Evolutionary conservation across 108 stramenopile genomes (phyloP).

Genomic region (Skeletonema potamos): DNA sequence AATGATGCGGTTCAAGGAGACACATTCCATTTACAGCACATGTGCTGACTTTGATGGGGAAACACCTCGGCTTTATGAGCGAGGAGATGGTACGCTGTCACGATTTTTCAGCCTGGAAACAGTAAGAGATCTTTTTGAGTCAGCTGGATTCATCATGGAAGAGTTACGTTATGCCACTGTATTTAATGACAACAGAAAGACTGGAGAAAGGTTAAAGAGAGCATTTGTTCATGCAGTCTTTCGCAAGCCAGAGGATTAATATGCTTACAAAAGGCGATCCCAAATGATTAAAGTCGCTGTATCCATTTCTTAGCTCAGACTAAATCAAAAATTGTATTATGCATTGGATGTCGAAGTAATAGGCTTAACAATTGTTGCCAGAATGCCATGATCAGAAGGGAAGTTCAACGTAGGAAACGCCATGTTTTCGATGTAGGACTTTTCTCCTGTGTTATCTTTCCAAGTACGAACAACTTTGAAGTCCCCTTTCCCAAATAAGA

Average conservation of each 20-base stretch:
- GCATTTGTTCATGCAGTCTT: constrained; percentile 41
- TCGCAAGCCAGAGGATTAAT: constrained; percentile 14
- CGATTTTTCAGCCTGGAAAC: constrained; percentile 37
- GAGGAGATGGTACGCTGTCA: constrained; percentile 42
- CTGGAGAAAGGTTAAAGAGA: constrained; percentile 30
- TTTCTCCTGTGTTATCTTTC: constrained; percentile 75
- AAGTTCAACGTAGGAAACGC: constrained; percentile 75
- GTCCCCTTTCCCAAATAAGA: constrained; percentile 57
- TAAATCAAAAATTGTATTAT: neutral
- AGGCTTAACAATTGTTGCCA: constrained; percentile 56
- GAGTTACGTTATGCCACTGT: constrained; percentile 49
- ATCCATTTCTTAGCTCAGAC: neutral
- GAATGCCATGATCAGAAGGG: constrained; percentile 71
- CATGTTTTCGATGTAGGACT: constrained; percentile 56
- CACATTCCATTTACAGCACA: neutral
- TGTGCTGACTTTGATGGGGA: neutral
- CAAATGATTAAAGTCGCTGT: no score
- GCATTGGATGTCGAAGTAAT: constrained; percentile 5
- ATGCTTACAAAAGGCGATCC: no score
- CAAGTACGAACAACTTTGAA: constrained; percentile 44
- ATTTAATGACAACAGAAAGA: constrained; percentile 42
- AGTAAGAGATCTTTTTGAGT: constrained; percentile 13
- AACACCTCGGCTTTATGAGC: constrained; percentile 14
- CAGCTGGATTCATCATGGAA: constrained; percentile 26
- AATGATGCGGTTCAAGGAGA: constrained; percentile 39